Evolutionary conservation across 306 rosid genomes (phyloP).

Genomic region (Cicer chorassanicum): DNA sequence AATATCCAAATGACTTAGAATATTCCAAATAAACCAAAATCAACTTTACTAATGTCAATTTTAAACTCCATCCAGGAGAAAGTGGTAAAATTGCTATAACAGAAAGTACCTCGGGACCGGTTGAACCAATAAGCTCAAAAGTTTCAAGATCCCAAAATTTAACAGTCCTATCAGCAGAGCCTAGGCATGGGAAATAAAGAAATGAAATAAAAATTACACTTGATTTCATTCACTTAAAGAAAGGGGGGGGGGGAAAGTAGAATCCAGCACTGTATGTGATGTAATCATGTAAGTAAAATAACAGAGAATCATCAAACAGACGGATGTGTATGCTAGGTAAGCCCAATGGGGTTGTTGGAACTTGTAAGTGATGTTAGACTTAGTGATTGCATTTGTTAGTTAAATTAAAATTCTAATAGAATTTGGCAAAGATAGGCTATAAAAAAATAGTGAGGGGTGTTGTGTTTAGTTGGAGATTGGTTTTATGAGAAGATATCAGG

Average conservation of each 20-base stretch:
- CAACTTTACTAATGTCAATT: slow-evolving; percentile 16
- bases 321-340: slow-evolving; percentile 24
- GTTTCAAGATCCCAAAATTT: slow-evolving; percentile 99
- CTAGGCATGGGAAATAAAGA: slow-evolving; percentile 51
- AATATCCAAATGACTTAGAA: slow-evolving; percentile 15
- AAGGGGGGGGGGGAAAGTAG: background rate
- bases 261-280: slow-evolving; percentile 15
- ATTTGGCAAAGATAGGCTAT: slow-evolving; percentile 4
- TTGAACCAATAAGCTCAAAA: slow-evolving; percentile 98
- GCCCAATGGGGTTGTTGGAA: slow-evolving; percentile 9
- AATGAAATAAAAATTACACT: slow-evolving; percentile 2
- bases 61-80: slow-evolving; percentile 28
- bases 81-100: slow-evolving; percentile 38
- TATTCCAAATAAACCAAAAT: background rate
- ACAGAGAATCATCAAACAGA: slow-evolving; percentile 12
- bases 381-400: background rate
- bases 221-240: slow-evolving; percentile 7
- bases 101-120: slow-evolving; percentile 91
- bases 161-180: slow-evolving; percentile 95
- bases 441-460: background rate
- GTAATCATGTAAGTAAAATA: slow-evolving; percentile 18
- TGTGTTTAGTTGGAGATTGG: too few species aligned
- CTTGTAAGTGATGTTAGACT: slow-evolving; percentile 17
- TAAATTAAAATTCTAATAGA: background rate
- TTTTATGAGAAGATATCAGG: background rate